A percentile compares a stretch with the other conserved stretches of the same genome.
Evolutionary conservation across 1,284 basidiomycete species (phyloP).

Genomic region (Entoloma clypeatum): DNA sequence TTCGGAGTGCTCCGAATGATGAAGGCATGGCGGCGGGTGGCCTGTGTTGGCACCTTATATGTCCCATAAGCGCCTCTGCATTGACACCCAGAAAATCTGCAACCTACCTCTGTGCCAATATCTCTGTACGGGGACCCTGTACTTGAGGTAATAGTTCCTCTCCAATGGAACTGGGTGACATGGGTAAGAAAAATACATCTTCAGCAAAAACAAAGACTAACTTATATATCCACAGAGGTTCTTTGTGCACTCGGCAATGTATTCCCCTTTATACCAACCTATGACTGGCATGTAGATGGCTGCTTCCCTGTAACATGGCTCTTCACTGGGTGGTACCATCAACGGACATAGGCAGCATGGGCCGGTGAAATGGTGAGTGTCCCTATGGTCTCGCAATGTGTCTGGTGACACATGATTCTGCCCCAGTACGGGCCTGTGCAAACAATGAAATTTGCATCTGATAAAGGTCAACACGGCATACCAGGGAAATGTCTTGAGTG

Average conservation of each 20-base stretch:
- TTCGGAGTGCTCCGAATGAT: not conserved
- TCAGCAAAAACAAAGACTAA: not conserved
- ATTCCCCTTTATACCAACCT: not conserved
- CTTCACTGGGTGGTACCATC: not conserved
- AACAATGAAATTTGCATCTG: too few species aligned
- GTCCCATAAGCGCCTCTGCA: not conserved
- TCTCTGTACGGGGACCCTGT: not conserved
- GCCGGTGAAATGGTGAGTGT: not conserved
- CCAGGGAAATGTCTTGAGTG: too few species aligned
- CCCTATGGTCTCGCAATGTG: not conserved
- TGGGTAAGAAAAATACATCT: not conserved
- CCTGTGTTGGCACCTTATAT: not conserved
- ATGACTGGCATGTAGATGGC: not conserved
- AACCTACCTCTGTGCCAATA: not conserved
- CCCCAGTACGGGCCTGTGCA: too few species aligned
- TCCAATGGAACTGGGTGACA: not conserved
- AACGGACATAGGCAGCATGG: not conserved
- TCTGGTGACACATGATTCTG: not conserved
- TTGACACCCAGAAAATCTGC: not conserved
- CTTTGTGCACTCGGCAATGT: not conserved
- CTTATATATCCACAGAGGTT: not conserved
- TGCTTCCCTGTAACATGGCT: not conserved
- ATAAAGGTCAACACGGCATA: too few species aligned
- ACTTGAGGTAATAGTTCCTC: not conserved
- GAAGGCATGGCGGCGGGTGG: not conserved